Evolutionary conservation across 768 basidiomycete genomes (phyloP).

Genomic region (Suillus decipiens): DNA sequence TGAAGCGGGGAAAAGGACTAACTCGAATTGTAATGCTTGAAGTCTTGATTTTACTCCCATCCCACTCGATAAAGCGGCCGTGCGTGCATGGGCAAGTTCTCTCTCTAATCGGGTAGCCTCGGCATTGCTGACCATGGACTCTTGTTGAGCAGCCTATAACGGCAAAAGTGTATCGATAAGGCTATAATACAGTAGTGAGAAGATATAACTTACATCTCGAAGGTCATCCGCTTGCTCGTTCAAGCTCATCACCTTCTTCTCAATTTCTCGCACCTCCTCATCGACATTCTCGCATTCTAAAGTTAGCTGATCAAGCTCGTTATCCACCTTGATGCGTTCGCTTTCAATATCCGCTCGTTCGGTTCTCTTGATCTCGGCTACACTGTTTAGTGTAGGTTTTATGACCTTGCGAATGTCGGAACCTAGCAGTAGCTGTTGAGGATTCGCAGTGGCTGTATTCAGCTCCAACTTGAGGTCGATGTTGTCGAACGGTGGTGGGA

Average conservation of each 20-base stretch:
- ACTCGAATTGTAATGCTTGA: constrained; percentile 79
- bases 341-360: constrained; percentile 73
- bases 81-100: constrained; percentile 73
- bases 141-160: constrained; percentile 72
- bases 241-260: constrained; percentile 68
- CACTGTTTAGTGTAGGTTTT: constrained; percentile 71
- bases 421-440: constrained; percentile 66
- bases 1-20: constrained; percentile 25
- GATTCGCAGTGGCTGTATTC: constrained; percentile 74
- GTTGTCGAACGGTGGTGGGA: constrained; percentile 68
- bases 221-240: constrained; percentile 80
- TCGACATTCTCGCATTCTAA: constrained; percentile 81
- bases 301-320: constrained; percentile 77
- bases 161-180: background rate
- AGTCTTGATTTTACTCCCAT: constrained; percentile 79
- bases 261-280: constrained; percentile 72
- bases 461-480: constrained; percentile 80
- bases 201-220: constrained; percentile 60
- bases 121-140: constrained; percentile 63
- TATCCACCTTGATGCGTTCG: constrained; percentile 77
- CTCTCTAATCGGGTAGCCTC: constrained; percentile 70
- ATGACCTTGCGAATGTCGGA: constrained; percentile 71
- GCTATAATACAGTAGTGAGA: constrained; percentile 1
- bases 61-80: constrained; percentile 77
- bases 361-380: constrained; percentile 71